Conservation (phyloP, 495 filamentous ascomycete species). For the Cercophora sp. region DNA sequence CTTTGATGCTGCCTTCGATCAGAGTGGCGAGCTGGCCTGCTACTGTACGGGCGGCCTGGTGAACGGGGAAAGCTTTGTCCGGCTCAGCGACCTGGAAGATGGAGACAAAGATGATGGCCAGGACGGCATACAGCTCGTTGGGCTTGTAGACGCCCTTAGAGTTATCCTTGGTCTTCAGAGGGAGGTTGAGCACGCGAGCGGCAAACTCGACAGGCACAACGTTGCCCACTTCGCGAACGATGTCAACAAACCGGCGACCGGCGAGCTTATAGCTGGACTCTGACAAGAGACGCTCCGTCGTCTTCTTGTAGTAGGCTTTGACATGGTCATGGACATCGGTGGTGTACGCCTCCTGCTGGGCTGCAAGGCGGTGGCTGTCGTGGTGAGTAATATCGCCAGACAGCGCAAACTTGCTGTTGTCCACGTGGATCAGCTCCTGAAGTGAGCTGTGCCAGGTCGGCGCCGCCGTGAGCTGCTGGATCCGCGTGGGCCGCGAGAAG, state of each 20-base stretch:
- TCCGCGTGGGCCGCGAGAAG: constrained; percentile 58
- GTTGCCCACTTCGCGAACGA: constrained; percentile 73
- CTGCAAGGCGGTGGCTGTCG: constrained; percentile 44
- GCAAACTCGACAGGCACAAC: constrained; percentile 69
- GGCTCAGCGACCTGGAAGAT: constrained; percentile 50
- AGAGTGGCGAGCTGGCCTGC: constrained; percentile 44
- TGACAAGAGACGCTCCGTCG: constrained; percentile 59
- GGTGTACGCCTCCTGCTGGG: constrained; percentile 56
- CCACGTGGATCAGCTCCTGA: constrained; percentile 44
- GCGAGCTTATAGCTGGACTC: constrained; percentile 56
- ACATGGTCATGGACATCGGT: constrained; percentile 54
- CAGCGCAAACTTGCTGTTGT: constrained; percentile 50
- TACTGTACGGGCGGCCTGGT: constrained; percentile 59
- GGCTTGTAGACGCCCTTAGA: constrained; percentile 70
- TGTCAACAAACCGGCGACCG: constrained; percentile 66
- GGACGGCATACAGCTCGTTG: constrained; percentile 73
- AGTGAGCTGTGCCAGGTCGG: constrained; percentile 61
- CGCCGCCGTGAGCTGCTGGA: constrained; percentile 56
- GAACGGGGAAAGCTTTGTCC: constrained; percentile 52
- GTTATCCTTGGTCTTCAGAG: constrained; percentile 66
- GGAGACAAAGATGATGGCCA: constrained; percentile 59
- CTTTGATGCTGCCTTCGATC: constrained; percentile 55
- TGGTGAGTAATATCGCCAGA: constrained; percentile 50
- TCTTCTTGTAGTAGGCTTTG: constrained; percentile 60
- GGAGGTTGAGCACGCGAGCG: constrained; percentile 66